Base-by-base conservation (phyloP, 306 rosid species). In the Spatholobus suberectus region DNA sequence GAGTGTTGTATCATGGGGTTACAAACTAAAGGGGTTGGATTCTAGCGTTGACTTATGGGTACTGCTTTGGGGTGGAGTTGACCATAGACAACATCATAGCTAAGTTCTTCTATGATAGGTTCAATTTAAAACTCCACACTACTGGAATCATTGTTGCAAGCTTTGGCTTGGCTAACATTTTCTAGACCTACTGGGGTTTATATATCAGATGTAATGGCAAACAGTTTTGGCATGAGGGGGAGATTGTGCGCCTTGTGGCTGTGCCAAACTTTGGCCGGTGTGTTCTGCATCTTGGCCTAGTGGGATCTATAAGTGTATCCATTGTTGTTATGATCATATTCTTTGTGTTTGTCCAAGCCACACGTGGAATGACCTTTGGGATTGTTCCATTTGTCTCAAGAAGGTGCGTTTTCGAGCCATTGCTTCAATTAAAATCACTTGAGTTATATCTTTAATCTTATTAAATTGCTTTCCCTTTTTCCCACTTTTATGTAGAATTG, bases 1-100 rank as follows among this genome's bases (percentile, higher is more conserved):
- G 40, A 23, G 97, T 94, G 0, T 20, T 92, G 4, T 80, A 55
- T 18, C 80, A 86, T 10, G 97, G 94, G 2, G 20, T 82, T 2
- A 74, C 78, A 0, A 94, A 94, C 32, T 91, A 94, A 77, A 90
- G 98, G 66, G 98, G 92, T 17, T 92, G 98, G 97, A 90, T 92
- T 35, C 70, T 94, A 18, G 97, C 94, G 0, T 52, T 92, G 81
- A 91, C 96, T 23, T 92, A 92, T 43, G 98, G 97, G 0, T 94
- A 91, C 13, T 90, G 97, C 82, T 94, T 94, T 54, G 97, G 98
- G 10, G 97, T 92, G 14, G 98, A 94, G 72, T 58, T 94, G 24
- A 82, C 96, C 0, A 77, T 92, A 6, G 98, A 92, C 18, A 91
- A 92, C 27, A 86, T 92, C 20, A 90, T 94, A 41, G 96, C 97